These are phyloP conservation scores for Tremellales sp. DNA, from an alignment of 1,284 basidiomycete species.

Conservation along the genomic window DNA sequence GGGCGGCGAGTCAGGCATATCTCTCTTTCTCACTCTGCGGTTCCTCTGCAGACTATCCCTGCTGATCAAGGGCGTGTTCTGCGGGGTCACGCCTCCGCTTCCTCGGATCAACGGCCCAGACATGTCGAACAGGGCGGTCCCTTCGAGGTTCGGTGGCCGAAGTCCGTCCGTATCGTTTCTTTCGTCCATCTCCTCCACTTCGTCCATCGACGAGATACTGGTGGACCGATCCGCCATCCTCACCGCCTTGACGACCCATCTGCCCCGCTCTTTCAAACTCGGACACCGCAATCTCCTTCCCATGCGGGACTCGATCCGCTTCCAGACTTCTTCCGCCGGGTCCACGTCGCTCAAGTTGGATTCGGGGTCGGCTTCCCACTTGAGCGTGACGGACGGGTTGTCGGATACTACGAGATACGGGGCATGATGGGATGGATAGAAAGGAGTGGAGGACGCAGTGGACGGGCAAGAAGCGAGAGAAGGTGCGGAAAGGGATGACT, in stretches of 20 bases:
- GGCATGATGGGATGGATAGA: too few species aligned
- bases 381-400: constrained; percentile 15
- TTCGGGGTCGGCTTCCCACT: constrained; percentile 23
- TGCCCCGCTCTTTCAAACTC: constrained; percentile 12
- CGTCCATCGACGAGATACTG: not conserved
- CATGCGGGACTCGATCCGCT: constrained; percentile 13
- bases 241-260: constrained; percentile 16
- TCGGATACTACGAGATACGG: constrained; percentile 11
- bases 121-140: constrained; percentile 24
- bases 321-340: constrained; percentile 22
- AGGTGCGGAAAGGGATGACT: too few species aligned
- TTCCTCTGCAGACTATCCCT: constrained; percentile 13
- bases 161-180: not conserved
- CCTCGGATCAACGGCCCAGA: constrained; percentile 16
- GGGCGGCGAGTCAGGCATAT: too few species aligned
- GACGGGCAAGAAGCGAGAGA: too few species aligned
- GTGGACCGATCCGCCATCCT: too few species aligned
- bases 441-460: too few species aligned
- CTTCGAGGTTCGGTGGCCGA: not conserved
- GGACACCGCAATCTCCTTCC: constrained; percentile 12
- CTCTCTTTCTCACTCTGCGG: constrained; percentile 8
- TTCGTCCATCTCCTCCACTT: not conserved
- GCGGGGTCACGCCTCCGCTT: constrained; percentile 15
- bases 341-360: constrained; percentile 9
- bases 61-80: constrained; percentile 18